Percentiles rank a stretch among this genome's conserved stretches.
These are phyloP conservation scores for Herpotrichia juniperi DNA, from an alignment of 2,329 filamentous ascomycete genomes.

Conservation along the genomic window DNA sequence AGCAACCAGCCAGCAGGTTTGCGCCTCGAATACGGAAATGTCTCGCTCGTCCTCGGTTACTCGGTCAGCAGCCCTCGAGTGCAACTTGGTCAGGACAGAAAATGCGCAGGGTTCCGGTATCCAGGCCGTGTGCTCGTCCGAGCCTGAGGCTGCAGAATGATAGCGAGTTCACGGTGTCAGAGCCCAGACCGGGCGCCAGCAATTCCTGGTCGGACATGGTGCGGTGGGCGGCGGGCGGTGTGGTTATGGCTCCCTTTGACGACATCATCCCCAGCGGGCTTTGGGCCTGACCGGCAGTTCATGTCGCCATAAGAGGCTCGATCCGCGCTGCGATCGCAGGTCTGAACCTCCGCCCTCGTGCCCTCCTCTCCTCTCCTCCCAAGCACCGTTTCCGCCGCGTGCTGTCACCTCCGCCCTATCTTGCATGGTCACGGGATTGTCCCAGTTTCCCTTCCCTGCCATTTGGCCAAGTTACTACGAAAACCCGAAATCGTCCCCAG, in stretches of 20 bases:
- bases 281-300: not conserved
- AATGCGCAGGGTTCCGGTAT: not conserved
- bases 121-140: not conserved
- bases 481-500: not conserved
- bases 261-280: not conserved
- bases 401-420: conserved; percentile 1
- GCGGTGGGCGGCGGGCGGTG: not conserved
- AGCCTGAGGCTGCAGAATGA: not conserved
- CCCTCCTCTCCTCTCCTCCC: not conserved
- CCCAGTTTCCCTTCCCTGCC: not conserved
- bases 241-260: not conserved
- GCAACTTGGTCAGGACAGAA: too few relatives aligned
- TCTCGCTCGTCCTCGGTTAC: not conserved
- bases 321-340: not conserved
- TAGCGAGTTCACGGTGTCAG: too few relatives aligned
- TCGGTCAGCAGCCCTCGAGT: not conserved
- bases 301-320: not conserved
- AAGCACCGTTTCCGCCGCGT: not conserved
- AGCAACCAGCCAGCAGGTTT: not conserved
- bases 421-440: not conserved
- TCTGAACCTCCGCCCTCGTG: not conserved
- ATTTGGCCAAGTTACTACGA: conserved; percentile 3
- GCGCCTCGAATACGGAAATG: not conserved
- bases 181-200: too few relatives aligned
- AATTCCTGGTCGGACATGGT: too few relatives aligned